Percentiles rank a stretch among this genome's conserved stretches.
Conservation (phyloP, 192 early-diverging fungal species). For the Chytriomyces hyalinus region DNA sequence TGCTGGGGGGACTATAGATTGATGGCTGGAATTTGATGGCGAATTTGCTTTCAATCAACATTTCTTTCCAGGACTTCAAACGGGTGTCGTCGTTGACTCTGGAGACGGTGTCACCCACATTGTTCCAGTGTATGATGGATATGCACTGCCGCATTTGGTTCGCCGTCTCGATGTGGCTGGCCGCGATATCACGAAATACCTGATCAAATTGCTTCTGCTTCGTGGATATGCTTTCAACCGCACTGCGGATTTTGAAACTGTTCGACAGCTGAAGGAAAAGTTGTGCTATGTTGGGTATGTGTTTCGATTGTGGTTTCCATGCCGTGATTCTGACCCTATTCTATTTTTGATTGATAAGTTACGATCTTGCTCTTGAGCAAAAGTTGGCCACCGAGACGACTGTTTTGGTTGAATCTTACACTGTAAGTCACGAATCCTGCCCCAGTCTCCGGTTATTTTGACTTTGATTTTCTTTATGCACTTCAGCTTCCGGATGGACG, state of each 20-base stretch:
- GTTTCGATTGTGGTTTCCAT: constrained; percentile 12
- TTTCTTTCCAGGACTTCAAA: constrained; percentile 70
- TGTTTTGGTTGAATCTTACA: constrained; percentile 93
- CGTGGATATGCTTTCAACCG: constrained; percentile 97
- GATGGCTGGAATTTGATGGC: not conserved
- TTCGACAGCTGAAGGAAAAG: constrained; percentile 97
- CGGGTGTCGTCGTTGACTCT: constrained; percentile 97
- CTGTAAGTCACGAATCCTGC: constrained; percentile 55
- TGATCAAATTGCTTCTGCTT: constrained; percentile 93
- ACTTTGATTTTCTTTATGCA: constrained; percentile 8
- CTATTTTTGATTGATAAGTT: constrained; percentile 57
- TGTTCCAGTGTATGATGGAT: constrained; percentile 98
- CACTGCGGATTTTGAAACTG: constrained; percentile 98
- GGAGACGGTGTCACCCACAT: constrained; percentile 99
- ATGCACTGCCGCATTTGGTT: constrained; percentile 86
- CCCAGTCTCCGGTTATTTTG: not conserved
- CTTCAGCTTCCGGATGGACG: constrained; percentile 93
- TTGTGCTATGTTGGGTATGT: constrained; percentile 92
- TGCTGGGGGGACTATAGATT: too few species aligned
- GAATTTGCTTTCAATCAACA: not conserved
- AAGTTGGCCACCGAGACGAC: constrained; percentile 97
- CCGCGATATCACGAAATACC: constrained; percentile 92
- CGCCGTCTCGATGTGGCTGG: constrained; percentile 95
- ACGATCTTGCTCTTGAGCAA: constrained; percentile 91
- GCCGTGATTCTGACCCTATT: not conserved